A percentile compares a stretch with the other conserved stretches of the same genome.
These are phyloP conservation scores for Dryas alaskensis DNA, from an alignment of 306 rosid genomes.

Conservation along the genomic window DNA sequence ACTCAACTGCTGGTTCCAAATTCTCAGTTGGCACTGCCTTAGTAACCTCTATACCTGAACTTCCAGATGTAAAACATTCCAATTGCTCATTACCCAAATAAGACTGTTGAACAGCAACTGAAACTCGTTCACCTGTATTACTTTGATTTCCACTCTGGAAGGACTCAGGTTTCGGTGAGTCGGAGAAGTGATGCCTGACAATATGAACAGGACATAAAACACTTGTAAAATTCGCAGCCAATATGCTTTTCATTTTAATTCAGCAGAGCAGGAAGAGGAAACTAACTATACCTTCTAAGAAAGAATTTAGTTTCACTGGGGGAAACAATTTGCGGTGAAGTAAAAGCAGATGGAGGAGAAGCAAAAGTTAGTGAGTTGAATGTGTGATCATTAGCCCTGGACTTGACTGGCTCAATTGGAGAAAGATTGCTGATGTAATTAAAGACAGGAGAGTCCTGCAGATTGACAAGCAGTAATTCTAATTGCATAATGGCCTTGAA, in stretches of 20 bases:
- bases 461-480: too few relatives aligned
- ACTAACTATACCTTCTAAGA: conserved; percentile 20
- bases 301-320: conserved; percentile 20
- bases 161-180: conserved; percentile 9
- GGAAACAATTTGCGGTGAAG: conserved; percentile 32
- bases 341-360: conserved; percentile 18
- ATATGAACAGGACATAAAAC: conserved; percentile 4
- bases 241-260: background rate
- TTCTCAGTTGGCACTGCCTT: conserved; percentile 1
- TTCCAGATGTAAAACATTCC: conserved; percentile 2
- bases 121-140: conserved; percentile 7
- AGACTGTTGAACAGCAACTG: conserved; percentile 7
- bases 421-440: too few relatives aligned
- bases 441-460: too few relatives aligned
- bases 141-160: conserved; percentile 1
- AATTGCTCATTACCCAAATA: background rate
- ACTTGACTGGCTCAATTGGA: too few relatives aligned
- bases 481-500: background rate
- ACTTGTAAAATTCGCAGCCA: background rate
- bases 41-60: conserved; percentile 12
- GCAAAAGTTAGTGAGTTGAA: too few relatives aligned
- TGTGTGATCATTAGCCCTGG: too few relatives aligned
- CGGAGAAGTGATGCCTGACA: conserved; percentile 26
- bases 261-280: background rate
- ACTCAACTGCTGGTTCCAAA: conserved; percentile 20